These are phyloP conservation scores for Cordyceps cateniannulata DNA, from an alignment of 2,329 filamentous ascomycete genomes.

Conservation along the genomic window DNA sequence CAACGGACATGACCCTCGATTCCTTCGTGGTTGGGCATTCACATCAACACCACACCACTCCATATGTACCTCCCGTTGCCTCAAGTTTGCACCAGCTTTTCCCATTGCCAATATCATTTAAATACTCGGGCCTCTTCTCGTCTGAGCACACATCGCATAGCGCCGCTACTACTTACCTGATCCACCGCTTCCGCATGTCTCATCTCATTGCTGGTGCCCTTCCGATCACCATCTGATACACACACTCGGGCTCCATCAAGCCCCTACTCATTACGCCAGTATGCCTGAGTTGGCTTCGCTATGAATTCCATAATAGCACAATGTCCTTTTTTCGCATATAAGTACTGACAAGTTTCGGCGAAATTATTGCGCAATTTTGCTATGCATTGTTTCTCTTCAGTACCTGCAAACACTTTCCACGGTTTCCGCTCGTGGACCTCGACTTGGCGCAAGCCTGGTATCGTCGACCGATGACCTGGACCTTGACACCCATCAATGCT, in stretches of 20 bases:
- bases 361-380: neutral
- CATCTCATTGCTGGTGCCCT: neutral
- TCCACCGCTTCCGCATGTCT: neutral
- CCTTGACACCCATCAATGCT: neutral
- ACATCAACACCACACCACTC: neutral
- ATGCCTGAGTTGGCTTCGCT: neutral
- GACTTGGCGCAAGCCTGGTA: neutral
- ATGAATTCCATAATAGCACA: neutral
- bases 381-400: neutral
- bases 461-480: neutral
- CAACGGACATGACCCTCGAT: too few relatives aligned
- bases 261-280: constrained; percentile 1
- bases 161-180: neutral
- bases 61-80: neutral
- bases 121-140: neutral
- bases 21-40: neutral
- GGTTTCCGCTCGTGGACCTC: too few relatives aligned
- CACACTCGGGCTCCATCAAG: neutral
- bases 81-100: neutral
- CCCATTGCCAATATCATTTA: neutral
- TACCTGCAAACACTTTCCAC: neutral
- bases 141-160: neutral
- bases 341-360: neutral
- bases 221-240: constrained; percentile 6
- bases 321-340: neutral